Base-by-base conservation (phyloP, 176 grass and related monocot species). In the Musa troglodytarum region DNA sequence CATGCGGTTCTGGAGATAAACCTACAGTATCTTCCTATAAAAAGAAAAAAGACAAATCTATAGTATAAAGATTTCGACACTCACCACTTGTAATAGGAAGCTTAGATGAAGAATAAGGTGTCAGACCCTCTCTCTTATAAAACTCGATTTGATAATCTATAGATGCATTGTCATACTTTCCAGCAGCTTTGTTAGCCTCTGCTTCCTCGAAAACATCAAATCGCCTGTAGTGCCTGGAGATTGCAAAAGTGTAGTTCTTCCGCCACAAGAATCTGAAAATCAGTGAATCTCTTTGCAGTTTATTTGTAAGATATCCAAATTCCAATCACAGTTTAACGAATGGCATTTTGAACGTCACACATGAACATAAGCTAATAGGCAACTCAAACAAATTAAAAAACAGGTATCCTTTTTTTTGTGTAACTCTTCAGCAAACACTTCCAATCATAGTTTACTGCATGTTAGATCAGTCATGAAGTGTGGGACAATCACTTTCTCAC, bases 131-230 rank as follows among this genome's bases (percentile, higher is more conserved):
- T 85, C 82, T 88, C 84, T 84, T 95, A 53, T 99, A 99, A 78
- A 99, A 99, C 71, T 92, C 88, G 68, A 99, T 89, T 80, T 99
- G 96, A 81, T 84, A 66, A 81, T 99, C 86, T 54, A 99, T 99
- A 78, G 96, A 99, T 52, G 88, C 67, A 72, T 99, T 99, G 69
- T 99, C 88, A 81, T 99, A 99, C 62, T 99, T 99, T 82, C 85
- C 91, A 72, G 91, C 96, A 79, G 85, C 91, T 75, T 95, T 99
- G 81, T 99, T 99, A 29, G 96, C 96, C 85, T 99, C 96, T 61
- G 91, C 91, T 84, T 99, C 96, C 69, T 99, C 96, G 84, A 92
- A 99, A 69, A 99, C 88, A 75, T 99, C 96, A 76, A 99, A 99
- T 69, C 96, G 91, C 68, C 85, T 92, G 85, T 99, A 99, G 76